Evolutionary conservation across 108 stramenopile species (phyloP).

Genomic region (Cyclotella distinguenda): DNA sequence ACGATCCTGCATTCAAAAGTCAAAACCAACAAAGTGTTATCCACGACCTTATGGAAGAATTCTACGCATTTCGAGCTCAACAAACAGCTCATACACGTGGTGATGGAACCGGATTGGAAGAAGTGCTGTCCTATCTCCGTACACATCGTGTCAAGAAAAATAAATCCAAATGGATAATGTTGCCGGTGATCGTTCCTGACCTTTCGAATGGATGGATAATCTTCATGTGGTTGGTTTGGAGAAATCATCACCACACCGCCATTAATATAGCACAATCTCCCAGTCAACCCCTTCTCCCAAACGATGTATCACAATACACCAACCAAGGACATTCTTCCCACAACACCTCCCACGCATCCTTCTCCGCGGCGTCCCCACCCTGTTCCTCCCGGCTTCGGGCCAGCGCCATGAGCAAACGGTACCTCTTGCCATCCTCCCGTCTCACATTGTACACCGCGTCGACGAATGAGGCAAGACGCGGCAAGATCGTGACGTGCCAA

Average conservation of each 20-base stretch:
- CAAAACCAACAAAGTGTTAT: neutral
- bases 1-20: neutral
- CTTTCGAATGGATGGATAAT: too few species aligned
- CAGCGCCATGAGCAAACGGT: constrained; percentile 53
- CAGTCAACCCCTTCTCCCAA: constrained; percentile 19
- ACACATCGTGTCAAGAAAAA: too few species aligned
- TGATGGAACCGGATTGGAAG: too few species aligned
- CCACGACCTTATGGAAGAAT: constrained; percentile 21
- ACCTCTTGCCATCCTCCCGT: constrained; percentile 62
- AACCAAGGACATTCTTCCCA: constrained; percentile 65
- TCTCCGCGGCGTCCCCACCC: neutral
- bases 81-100: too few species aligned
- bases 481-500: constrained; percentile 60
- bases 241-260: too few species aligned
- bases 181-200: too few species aligned
- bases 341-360: constrained; percentile 47
- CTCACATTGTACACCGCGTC: constrained; percentile 72
- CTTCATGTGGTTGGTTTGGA: too few species aligned
- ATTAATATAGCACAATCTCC: too few species aligned
- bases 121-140: too few species aligned
- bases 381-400: constrained; percentile 13
- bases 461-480: constrained; percentile 66
- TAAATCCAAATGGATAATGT: too few species aligned
- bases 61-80: constrained; percentile 20
- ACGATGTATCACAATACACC: constrained; percentile 57